Conservation (phyloP, 148 eudicot genomes). For the Vaccinium vitisidaea region DNA sequence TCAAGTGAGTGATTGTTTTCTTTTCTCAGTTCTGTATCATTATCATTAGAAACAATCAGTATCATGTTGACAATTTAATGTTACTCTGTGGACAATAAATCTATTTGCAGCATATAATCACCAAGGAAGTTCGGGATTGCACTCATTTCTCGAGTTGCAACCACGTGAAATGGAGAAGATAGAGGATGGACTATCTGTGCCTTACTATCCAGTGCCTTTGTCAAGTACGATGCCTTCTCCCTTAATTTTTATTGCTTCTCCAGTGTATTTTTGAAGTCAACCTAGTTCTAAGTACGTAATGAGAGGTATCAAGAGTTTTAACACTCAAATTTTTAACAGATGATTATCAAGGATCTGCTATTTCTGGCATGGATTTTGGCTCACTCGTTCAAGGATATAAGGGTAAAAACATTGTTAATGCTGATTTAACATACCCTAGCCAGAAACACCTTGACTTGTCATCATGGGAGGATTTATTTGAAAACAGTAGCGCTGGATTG, state of each 20-base stretch:
- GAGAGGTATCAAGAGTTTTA: background rate
- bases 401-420: slow-evolving; percentile 16
- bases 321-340: slow-evolving; percentile 28
- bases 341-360: slow-evolving; percentile 40
- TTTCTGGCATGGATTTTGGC: slow-evolving; percentile 34
- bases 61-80: background rate
- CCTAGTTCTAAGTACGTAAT: background rate
- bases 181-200: slow-evolving; percentile 35
- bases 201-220: slow-evolving; percentile 38
- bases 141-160: slow-evolving; percentile 35
- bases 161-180: slow-evolving; percentile 26
- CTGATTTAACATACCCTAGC: slow-evolving; percentile 31
- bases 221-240: slow-evolving; percentile 33
- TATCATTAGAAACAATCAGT: background rate
- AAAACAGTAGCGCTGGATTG: slow-evolving; percentile 30
- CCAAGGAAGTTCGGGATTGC: slow-evolving; percentile 41
- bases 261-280: background rate
- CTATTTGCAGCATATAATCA: slow-evolving; percentile 40
- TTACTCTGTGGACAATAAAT: background rate
- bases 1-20: slow-evolving; percentile 45
- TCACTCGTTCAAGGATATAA: slow-evolving; percentile 26
- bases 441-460: slow-evolving; percentile 30
- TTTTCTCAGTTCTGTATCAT: background rate
- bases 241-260: background rate
- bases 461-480: slow-evolving; percentile 42